Base-by-base conservation (phyloP, 352 stramenopile species). In the Pythium grandisporangium region DNA sequence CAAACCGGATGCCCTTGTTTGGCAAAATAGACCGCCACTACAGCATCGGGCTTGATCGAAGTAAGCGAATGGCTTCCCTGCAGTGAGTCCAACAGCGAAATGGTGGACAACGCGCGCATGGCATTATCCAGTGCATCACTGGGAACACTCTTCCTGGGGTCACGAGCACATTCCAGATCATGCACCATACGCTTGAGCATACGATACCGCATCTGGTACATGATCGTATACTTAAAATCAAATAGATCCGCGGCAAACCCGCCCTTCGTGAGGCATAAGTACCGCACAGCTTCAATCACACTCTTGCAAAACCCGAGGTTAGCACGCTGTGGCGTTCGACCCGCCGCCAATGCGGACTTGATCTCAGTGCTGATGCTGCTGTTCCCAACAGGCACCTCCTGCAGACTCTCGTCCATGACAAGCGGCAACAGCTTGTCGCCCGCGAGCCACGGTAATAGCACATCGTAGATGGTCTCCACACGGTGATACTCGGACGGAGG, bases 401-500 rank as follows among this genome's bases (percentile, higher is more conserved):
- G 47, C 22, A 70, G 50, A 0, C 62, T 58, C 17, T 61, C 62
- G 42, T 70, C 58, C 26, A 84, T 53, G 4, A 65, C 78, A 17
- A 90, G 42, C 5, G 80, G 77, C 21, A 95, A 39, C 23, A 93
- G 45, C 27, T 70, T 70, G 44, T 91, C 74, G 11, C 70, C 68
- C 21, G 78, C 73, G 14, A 96, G 66, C 74, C 84, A 95, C 16
- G 85, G 85, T 13, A 96, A 43, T 8, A 96, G 39, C 24, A 96
- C 82, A 42, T 95, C 84, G 46, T 96, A 96, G 19, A 96, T 62
- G 5, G 70, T 88, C 48, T 93, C 79, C 11, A 89, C 66, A 27
- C 80, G 69, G 45, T 95, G 79, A 51, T 92, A 93, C 49, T 95
- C 81, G 37, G 76, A 89, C 20, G 84, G 62, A 4, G 78, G 75